These are phyloP conservation scores for Lobosporangium transversale DNA, from an alignment of 192 early-diverging fungal genomes.

Conservation along the genomic window DNA sequence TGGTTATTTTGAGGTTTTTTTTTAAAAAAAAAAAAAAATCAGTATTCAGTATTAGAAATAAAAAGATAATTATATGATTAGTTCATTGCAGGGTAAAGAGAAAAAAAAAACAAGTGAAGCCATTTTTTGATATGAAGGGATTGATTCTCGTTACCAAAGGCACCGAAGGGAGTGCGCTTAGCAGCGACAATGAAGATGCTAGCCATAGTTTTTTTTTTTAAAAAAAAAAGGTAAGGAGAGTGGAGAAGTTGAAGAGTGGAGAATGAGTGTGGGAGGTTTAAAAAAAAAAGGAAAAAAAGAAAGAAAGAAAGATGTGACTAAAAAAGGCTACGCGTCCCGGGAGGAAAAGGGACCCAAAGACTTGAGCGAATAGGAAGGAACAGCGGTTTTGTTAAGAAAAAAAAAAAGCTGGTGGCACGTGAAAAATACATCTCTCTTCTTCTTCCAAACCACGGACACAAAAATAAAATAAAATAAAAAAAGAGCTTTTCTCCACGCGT, in stretches of 20 bases:
- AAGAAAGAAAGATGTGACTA: slow-evolving; percentile 13
- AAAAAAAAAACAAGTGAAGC: not conserved
- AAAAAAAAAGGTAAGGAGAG: not conserved
- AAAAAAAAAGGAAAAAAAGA: slow-evolving; percentile 1
- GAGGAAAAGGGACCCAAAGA: too few relatives aligned
- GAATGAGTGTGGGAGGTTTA: not conserved
- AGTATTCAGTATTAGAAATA: not conserved
- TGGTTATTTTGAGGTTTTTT: slow-evolving; percentile 2
- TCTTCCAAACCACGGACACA: not conserved
- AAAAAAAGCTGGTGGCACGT: not conserved
- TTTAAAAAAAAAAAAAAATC: not conserved
- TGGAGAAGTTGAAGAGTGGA: slow-evolving; percentile 9
- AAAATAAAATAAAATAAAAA: not conserved
- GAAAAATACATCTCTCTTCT: slow-evolving; percentile 1
- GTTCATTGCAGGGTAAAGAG: not conserved
- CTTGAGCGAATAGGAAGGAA: slow-evolving; percentile 16
- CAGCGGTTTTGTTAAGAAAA: too few relatives aligned
- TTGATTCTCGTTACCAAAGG: slow-evolving; percentile 71
- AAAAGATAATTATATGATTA: not conserved
- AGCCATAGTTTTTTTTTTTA: too few relatives aligned
- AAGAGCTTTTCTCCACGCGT: not conserved
- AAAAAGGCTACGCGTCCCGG: not conserved
- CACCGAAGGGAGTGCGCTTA: slow-evolving; percentile 88
- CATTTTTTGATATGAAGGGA: too few relatives aligned
- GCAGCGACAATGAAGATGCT: slow-evolving; percentile 83